These are phyloP conservation scores for Xanthoconium purpureum DNA, from an alignment of 768 basidiomycete genomes.

Conservation along the genomic window DNA sequence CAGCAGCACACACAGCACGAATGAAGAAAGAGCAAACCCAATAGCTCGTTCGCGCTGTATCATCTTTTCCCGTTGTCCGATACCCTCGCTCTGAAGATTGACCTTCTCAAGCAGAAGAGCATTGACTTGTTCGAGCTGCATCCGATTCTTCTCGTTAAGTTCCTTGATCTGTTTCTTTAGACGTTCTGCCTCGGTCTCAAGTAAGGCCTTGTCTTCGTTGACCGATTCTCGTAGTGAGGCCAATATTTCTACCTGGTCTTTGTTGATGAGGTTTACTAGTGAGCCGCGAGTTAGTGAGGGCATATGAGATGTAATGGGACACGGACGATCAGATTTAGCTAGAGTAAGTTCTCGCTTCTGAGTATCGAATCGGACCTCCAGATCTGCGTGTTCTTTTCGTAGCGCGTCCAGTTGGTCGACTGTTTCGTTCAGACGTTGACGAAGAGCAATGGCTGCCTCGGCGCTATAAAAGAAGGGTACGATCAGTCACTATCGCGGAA, in stretches of 20 bases:
- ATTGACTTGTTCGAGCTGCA: constrained; percentile 90
- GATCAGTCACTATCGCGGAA: constrained; percentile 1
- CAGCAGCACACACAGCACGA: neutral
- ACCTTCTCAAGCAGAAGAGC: constrained; percentile 88
- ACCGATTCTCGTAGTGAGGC: constrained; percentile 83
- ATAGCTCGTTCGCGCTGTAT: constrained; percentile 84
- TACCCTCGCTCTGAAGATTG: constrained; percentile 84
- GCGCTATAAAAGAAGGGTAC: constrained; percentile 42
- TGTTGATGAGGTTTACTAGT: constrained; percentile 85
- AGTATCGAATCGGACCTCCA: constrained; percentile 66
- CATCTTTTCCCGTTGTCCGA: constrained; percentile 83
- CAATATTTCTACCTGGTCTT: constrained; percentile 90
- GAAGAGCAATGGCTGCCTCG: constrained; percentile 84
- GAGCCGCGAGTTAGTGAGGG: constrained; percentile 4
- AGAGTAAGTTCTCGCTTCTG: constrained; percentile 69
- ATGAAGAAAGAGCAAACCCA: constrained; percentile 47
- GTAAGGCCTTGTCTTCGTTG: constrained; percentile 76
- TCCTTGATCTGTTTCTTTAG: constrained; percentile 68
- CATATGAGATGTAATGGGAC: neutral
- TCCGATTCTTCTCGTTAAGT: constrained; percentile 76
- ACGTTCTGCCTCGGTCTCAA: constrained; percentile 65
- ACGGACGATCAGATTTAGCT: constrained; percentile 82
- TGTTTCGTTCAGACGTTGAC: constrained; percentile 84
- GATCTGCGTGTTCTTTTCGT: constrained; percentile 63
- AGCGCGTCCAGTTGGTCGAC: constrained; percentile 75